These are phyloP conservation scores for Suillus lakei DNA, from an alignment of 768 basidiomycete genomes.

Conservation along the genomic window DNA sequence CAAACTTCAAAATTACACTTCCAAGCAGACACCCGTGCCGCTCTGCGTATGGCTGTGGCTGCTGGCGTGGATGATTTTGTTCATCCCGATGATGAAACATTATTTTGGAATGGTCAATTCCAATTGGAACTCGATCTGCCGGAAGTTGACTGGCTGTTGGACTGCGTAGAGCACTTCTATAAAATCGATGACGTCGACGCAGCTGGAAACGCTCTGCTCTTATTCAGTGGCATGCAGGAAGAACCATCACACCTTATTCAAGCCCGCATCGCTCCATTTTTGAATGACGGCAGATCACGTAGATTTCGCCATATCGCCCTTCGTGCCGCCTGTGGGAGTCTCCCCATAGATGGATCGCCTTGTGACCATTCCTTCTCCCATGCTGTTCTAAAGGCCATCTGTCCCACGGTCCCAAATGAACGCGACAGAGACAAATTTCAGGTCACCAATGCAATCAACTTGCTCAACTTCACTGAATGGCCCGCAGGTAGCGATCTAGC, in stretches of 20 bases:
- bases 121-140: accelerated
- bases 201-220: not conserved
- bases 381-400: not conserved
- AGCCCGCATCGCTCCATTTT: not conserved
- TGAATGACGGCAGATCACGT: not conserved
- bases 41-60: conserved; percentile 1
- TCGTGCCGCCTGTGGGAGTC: not conserved
- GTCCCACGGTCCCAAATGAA: not conserved
- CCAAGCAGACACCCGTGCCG: not conserved
- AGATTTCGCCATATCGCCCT: not conserved
- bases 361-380: not conserved
- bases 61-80: not conserved
- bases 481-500: not conserved
- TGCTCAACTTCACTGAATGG: not conserved
- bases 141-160: not conserved
- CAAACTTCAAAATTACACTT: not conserved
- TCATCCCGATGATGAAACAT: not conserved
- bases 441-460: not conserved
- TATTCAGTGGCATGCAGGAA: not conserved
- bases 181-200: not conserved
- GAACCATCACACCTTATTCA: not conserved
- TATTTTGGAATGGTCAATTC: not conserved
- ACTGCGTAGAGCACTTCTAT: not conserved
- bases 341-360: no score
- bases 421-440: not conserved